These are phyloP conservation scores for Mycothermus thermophilus DNA, from an alignment of 495 filamentous ascomycete genomes.

Conservation along the genomic window DNA sequence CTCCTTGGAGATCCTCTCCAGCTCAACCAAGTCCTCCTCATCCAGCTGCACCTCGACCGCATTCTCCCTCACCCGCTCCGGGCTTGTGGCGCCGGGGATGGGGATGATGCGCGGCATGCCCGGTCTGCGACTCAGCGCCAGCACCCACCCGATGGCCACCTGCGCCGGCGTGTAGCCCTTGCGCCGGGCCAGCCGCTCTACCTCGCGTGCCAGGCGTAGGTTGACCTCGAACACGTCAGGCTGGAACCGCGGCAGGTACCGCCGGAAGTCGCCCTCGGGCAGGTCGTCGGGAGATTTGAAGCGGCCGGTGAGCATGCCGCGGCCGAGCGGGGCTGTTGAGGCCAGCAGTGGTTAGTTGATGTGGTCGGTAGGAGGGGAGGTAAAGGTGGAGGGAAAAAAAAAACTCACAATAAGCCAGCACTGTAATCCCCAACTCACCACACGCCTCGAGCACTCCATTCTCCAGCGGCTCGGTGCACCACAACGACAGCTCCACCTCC, in stretches of 20 bases:
- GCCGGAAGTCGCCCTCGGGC: conserved; percentile 44
- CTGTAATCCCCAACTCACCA: conserved; percentile 54
- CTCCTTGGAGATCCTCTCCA: conserved; percentile 29
- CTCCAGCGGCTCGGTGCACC: conserved; percentile 46
- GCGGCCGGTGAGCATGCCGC: conserved; percentile 42
- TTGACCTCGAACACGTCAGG: conserved; percentile 59
- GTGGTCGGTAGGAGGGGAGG: neutral
- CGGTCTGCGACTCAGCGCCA: conserved; percentile 35
- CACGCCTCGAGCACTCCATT: conserved; percentile 65
- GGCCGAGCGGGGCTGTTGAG: conserved; percentile 9
- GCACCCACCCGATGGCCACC: conserved; percentile 64
- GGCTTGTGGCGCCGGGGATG: conserved; percentile 57
- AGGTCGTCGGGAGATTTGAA: conserved; percentile 51
- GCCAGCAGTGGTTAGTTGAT: neutral
- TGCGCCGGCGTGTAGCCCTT: conserved; percentile 64
- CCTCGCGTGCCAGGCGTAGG: conserved; percentile 51
- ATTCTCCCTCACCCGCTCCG: conserved; percentile 38
- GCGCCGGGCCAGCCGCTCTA: conserved; percentile 50
- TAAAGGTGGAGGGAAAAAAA: neutral
- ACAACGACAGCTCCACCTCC: conserved; percentile 74
- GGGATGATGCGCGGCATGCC: conserved; percentile 63
- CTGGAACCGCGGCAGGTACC: conserved; percentile 48
- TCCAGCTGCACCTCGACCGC: conserved; percentile 28
- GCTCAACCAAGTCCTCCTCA: conserved; percentile 34
- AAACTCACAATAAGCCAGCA: conserved; percentile 53